Conservation (phyloP, 2,329 filamentous ascomycete species). For the Clonostachys rhizophaga region DNA sequence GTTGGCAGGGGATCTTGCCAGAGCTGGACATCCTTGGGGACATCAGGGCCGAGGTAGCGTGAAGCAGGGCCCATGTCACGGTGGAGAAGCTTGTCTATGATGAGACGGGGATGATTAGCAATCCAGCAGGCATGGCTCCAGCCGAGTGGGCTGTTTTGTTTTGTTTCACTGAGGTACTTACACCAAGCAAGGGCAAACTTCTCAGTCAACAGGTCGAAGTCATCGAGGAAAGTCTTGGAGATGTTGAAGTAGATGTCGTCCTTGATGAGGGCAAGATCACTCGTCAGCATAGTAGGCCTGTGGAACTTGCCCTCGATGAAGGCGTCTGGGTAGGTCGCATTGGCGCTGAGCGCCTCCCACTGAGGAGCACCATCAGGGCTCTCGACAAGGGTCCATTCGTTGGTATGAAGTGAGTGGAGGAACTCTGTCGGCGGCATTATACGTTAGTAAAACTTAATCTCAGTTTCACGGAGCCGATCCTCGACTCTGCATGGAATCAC, state of each 20-base stretch:
- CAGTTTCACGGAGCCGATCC: too few species aligned
- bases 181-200: slow-evolving; percentile 75
- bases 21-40: slow-evolving; percentile 60
- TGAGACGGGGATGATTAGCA: too few species aligned
- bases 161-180: too few species aligned
- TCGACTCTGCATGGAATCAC: too few species aligned
- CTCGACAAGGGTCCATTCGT: slow-evolving; percentile 73
- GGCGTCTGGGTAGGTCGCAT: slow-evolving; percentile 61
- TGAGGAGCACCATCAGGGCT: slow-evolving; percentile 73
- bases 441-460: too few species aligned
- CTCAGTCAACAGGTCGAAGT: slow-evolving; percentile 65
- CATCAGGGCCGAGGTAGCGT: slow-evolving; percentile 71
- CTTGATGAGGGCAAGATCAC: slow-evolving; percentile 66
- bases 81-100: slow-evolving; percentile 63
- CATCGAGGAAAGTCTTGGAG: slow-evolving; percentile 61
- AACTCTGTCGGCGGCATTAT: slow-evolving; percentile 30
- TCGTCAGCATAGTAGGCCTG: slow-evolving; percentile 70
- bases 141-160: too few species aligned
- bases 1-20: slow-evolving; percentile 74
- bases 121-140: too few species aligned
- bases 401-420: slow-evolving; percentile 73
- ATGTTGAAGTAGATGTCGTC: slow-evolving; percentile 75
- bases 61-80: slow-evolving; percentile 70
- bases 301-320: slow-evolving; percentile 69
- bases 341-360: slow-evolving; percentile 65